Conservation (phyloP, 2,329 filamentous ascomycete genomes). For the Domatiomyces globalis region DNA sequence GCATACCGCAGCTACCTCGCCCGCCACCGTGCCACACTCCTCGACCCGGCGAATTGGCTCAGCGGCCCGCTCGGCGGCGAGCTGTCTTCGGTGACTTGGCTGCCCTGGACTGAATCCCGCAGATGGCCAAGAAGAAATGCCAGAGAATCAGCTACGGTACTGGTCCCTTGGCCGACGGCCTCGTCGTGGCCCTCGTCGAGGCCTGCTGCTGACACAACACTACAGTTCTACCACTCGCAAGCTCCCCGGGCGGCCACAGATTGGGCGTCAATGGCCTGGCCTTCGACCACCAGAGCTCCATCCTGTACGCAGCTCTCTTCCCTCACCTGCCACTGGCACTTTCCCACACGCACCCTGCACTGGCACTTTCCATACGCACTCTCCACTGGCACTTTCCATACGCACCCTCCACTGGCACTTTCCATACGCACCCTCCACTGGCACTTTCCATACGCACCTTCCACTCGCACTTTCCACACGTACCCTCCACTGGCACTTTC, state of each 20-base stretch:
- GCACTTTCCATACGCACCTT: neutral
- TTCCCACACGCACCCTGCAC: neutral
- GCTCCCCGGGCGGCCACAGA: constrained; percentile 69
- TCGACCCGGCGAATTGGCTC: neutral
- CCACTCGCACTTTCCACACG: no score
- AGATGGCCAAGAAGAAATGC: constrained; percentile 53
- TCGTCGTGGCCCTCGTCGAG: neutral
- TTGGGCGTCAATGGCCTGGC: constrained; percentile 91
- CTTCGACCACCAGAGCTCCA: constrained; percentile 66
- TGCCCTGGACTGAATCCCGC: neutral
- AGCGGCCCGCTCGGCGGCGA: neutral
- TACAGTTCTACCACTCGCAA: constrained; percentile 56
- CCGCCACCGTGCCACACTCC: no score
- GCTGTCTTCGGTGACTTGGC: neutral
- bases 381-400: no score
- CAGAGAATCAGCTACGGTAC: constrained; percentile 59
- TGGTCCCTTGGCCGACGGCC: constrained; percentile 16
- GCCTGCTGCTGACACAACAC: neutral
- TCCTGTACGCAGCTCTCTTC: constrained; percentile 51
- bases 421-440: no score
- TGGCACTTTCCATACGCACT: neutral
- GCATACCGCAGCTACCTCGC: neutral
- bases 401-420: no score
- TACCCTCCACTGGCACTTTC: neutral
- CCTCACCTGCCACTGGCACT: constrained; percentile 3